Percentiles rank a stretch among this genome's conserved stretches.
Conservation (phyloP, 2,329 filamentous ascomycete species). For the Clarireedia monteithiana region DNA sequence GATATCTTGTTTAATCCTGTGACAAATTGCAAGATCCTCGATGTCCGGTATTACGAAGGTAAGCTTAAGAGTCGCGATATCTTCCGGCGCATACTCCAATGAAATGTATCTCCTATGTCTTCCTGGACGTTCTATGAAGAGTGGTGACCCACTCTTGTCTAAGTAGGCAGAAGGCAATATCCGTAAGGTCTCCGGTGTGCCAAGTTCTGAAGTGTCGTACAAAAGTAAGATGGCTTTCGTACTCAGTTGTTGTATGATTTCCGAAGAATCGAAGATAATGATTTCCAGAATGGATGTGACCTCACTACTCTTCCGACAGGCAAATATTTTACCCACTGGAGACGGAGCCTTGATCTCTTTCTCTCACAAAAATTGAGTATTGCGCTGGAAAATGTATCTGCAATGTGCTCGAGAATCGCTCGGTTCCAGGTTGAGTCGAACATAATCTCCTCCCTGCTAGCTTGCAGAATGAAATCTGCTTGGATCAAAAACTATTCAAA, state of each 20-base stretch:
- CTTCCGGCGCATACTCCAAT: background rate
- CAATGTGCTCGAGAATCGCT: background rate
- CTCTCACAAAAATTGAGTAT: background rate
- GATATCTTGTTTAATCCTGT: slow-evolving; percentile 13
- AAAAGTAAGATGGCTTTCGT: background rate
- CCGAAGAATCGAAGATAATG: background rate
- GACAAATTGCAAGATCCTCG: slow-evolving; percentile 8
- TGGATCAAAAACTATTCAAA: slow-evolving; percentile 8
- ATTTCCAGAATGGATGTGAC: background rate
- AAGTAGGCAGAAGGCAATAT: background rate
- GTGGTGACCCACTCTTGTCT: background rate
- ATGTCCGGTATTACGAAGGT: slow-evolving; percentile 1
- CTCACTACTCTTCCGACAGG: background rate
- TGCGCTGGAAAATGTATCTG: background rate
- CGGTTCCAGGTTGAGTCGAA: slow-evolving; percentile 14
- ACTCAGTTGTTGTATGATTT: background rate
- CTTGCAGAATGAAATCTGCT: slow-evolving; percentile 18
- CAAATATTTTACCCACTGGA: background rate
- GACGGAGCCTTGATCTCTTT: background rate
- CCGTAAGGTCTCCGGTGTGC: background rate
- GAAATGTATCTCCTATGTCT: background rate
- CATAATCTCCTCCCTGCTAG: slow-evolving; percentile 15
- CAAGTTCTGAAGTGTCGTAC: background rate
- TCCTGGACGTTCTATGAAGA: background rate
- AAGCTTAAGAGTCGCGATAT: background rate